Evolutionary conservation across 2,329 filamentous ascomycete genomes (phyloP).

Genomic region (Fusarium protoensiforme): DNA sequence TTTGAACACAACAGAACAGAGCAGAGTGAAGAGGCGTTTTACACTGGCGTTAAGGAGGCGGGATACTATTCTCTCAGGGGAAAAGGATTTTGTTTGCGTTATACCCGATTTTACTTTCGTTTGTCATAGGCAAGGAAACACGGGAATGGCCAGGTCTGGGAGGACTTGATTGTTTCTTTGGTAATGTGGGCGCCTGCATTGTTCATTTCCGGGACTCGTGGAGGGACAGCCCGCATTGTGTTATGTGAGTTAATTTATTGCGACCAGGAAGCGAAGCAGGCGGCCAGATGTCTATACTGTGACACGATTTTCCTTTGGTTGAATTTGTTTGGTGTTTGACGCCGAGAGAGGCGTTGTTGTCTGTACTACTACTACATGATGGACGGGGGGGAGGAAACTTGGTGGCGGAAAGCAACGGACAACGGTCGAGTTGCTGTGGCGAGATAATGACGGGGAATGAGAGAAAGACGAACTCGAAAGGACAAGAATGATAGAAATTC

Average conservation of each 20-base stretch:
- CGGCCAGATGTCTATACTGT: conserved; percentile 22
- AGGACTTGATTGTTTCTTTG: conserved; percentile 29
- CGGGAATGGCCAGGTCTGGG: conserved; percentile 18
- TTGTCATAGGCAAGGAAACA: conserved; percentile 34
- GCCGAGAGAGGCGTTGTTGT: conserved; percentile 18
- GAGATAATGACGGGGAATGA: conserved; percentile 33
- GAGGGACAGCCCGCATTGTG: conserved; percentile 29
- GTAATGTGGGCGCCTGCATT: conserved; percentile 30
- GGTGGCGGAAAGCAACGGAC: not conserved
- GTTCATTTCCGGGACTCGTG: conserved; percentile 29
- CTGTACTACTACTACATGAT: conserved; percentile 36
- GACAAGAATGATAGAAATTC: conserved; percentile 23
- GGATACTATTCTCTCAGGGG: conserved; percentile 25
- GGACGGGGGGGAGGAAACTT: conserved; percentile 4
- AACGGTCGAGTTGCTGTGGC: conserved; percentile 4
- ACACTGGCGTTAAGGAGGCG: conserved; percentile 31
- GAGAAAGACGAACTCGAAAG: conserved; percentile 15
- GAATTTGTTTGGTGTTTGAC: conserved; percentile 16
- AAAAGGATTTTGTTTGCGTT: conserved; percentile 43
- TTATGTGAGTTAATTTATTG: conserved; percentile 35
- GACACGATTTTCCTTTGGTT: conserved; percentile 16
- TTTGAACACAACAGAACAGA: not conserved
- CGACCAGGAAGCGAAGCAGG: conserved; percentile 15
- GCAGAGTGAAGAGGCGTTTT: conserved; percentile 26
- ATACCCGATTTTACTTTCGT: conserved; percentile 47